A percentile compares a stretch with the other conserved stretches of the same genome.
Evolutionary conservation across 192 early-diverging fungal genomes (phyloP).

Genomic region (Backusella tarrabulga): DNA sequence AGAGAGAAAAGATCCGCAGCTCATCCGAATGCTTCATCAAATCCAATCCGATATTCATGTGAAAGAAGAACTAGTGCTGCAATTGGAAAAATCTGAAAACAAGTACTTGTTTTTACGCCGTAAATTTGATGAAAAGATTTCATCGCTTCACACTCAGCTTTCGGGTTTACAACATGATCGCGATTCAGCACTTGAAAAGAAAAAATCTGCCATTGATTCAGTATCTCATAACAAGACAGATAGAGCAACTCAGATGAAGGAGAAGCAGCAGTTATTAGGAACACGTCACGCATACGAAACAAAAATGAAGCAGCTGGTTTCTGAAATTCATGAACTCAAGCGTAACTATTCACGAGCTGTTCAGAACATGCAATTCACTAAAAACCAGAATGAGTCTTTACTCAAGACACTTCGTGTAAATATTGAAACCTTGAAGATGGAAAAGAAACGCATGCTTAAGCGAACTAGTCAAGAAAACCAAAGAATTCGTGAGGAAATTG

Average conservation of each 20-base stretch:
- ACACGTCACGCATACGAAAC: constrained; percentile 56
- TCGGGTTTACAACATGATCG: constrained; percentile 54
- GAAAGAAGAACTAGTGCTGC: constrained; percentile 60
- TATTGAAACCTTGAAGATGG: constrained; percentile 70
- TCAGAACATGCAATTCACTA: constrained; percentile 47
- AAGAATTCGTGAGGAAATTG: constrained; percentile 59
- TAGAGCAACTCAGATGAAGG: neutral
- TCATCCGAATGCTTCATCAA: constrained; percentile 52
- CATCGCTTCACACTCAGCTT: constrained; percentile 56
- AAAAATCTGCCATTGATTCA: constrained; percentile 9
- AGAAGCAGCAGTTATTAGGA: constrained; percentile 42
- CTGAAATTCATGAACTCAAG: constrained; percentile 52
- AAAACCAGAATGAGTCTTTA: constrained; percentile 57
- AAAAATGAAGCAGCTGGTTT: constrained; percentile 58
- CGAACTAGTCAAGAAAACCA: constrained; percentile 72
- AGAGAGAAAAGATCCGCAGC: constrained; percentile 29
- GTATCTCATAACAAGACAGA: neutral
- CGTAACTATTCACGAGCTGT: constrained; percentile 59
- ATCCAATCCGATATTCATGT: constrained; percentile 58
- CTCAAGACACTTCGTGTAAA: constrained; percentile 64
- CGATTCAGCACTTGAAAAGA: constrained; percentile 52
- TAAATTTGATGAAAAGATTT: constrained; percentile 71
- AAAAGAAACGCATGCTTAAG: constrained; percentile 77
- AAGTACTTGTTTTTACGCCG: constrained; percentile 56
- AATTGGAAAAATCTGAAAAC: constrained; percentile 54